These are phyloP conservation scores for Auriscalpium vulgare DNA, from an alignment of 768 basidiomycete genomes.

Conservation along the genomic window DNA sequence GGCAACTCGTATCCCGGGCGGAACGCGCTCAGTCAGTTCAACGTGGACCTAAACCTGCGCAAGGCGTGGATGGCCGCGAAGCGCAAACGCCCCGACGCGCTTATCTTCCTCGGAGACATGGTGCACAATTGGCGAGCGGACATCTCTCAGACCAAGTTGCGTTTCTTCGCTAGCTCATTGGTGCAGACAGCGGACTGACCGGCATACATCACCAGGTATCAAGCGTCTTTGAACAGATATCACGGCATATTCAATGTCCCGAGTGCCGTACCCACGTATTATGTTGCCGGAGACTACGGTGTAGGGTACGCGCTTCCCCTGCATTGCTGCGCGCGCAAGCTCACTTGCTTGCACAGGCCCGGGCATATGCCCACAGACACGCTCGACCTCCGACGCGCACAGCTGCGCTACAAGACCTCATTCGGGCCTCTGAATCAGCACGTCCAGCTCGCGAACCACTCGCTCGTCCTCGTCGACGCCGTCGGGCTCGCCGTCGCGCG, in stretches of 20 bases:
- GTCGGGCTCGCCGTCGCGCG: conserved; percentile 42
- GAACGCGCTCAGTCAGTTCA: conserved; percentile 44
- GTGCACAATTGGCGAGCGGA: conserved; percentile 72
- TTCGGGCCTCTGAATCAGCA: conserved; percentile 71
- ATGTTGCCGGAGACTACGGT: conserved; percentile 89
- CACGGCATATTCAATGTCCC: conserved; percentile 55
- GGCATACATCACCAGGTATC: conserved; percentile 58
- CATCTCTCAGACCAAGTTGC: conserved; percentile 65
- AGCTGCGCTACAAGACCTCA: conserved; percentile 53
- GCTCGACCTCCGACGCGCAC: conserved; percentile 20
- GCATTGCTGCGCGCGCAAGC: background rate
- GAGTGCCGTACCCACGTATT: conserved; percentile 45
- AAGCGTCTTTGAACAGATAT: conserved; percentile 60
- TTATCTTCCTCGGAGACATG: conserved; percentile 89
- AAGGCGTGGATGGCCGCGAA: conserved; percentile 75
- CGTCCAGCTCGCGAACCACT: conserved; percentile 61
- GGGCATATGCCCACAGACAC: conserved; percentile 14
- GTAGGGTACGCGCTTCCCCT: conserved; percentile 45
- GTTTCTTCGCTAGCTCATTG: conserved; percentile 15
- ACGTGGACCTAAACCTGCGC: conserved; percentile 77
- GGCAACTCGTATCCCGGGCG: conserved; percentile 64
- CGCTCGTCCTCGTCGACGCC: conserved; percentile 66
- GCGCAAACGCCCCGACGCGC: conserved; percentile 52
- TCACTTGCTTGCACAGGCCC: conserved; percentile 17
- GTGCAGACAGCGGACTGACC: background rate